Conservation (phyloP, 2,329 filamentous ascomycete species). For the Boeremia lycopersici region DNA sequence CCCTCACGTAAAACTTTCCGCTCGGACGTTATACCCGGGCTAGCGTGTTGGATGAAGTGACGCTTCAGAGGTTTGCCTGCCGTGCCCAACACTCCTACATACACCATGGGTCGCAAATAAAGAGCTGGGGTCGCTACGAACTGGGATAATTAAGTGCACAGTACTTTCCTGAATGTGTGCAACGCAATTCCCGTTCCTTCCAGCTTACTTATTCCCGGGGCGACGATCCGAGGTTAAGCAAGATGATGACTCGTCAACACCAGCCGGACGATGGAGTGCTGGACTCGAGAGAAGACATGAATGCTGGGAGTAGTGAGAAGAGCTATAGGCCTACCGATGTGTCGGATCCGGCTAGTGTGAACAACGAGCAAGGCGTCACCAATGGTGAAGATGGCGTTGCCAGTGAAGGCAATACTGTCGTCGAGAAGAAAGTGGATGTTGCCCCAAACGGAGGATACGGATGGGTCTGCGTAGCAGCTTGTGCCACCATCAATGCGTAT, state of each 20-base stretch:
- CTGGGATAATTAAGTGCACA: background rate
- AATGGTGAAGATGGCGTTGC: slow-evolving; percentile 58
- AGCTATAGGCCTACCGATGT: background rate
- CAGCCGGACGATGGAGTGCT: background rate
- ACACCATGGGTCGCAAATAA: slow-evolving; percentile 1
- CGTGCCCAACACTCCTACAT: slow-evolving; percentile 9
- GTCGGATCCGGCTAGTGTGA: background rate
- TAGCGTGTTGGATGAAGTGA: slow-evolving; percentile 4
- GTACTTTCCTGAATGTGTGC: background rate
- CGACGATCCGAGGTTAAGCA: slow-evolving; percentile 10
- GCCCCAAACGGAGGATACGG: slow-evolving; percentile 68
- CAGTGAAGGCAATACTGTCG: background rate
- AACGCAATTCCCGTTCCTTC: background rate
- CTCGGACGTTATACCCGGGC: slow-evolving; percentile 21
- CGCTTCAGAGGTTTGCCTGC: slow-evolving; percentile 2
- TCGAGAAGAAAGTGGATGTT: slow-evolving; percentile 55
- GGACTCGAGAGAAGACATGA: background rate
- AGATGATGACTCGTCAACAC: slow-evolving; percentile 1
- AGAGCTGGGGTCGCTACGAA: background rate
- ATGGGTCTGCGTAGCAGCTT: slow-evolving; percentile 58
- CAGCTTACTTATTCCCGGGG: slow-evolving; percentile 11
- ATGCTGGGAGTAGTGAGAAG: slow-evolving; percentile 3
- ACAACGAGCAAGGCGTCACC: background rate
- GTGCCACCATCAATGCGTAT: slow-evolving; percentile 44
- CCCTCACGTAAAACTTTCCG: slow-evolving; percentile 20